Base-by-base conservation (phyloP, 768 basidiomycete species). In the Serendipita sp. region DNA sequence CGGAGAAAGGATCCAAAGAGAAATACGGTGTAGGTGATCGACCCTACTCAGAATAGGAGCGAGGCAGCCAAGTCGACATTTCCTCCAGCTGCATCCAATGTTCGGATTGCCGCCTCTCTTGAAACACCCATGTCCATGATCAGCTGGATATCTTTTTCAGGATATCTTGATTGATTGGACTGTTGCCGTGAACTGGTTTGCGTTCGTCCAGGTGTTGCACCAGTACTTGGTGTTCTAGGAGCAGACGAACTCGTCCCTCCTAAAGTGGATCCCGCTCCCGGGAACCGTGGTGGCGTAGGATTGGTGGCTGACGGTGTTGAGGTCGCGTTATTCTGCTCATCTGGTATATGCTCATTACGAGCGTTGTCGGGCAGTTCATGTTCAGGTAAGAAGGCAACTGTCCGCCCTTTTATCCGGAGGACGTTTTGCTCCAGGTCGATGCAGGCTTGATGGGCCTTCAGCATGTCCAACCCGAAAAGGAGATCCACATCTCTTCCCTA, bases 401-500 rank as follows among this genome's bases (percentile, higher is more conserved):
- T 91, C 13, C 90, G 82, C 16, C 83, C 87, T 76, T 92, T 89
- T 60, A 99, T 97, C n/a, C 92, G 82, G 24, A 99, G 83, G 11
- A 89, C 88, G 68, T 85, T 83, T 73, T 92, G 92, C 69, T 86
- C 79, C 28, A 99, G 82, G 74, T 99, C 96, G 73, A 99, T 97
- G 71, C 86, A 89, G 3, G 93, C 95, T 72, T 96, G 93, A 73
- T 97, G 90, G 0, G 93, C 89, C 74, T 92, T 97, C 67, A 98
- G 83, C 96, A 98, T 98, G 79, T 99, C 96, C n/a, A 99, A 81
- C 4, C 96, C 96, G 46, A 99, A 86, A 2, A 99, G 78, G n/a
- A 99, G 83, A 71, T 98, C 95, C 53, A 98, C 92, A 65, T 89
- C 86, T 37, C 86, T 83, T 44, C 93, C 93, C 89, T 92, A 65